Conservation (phyloP, 208 protist species). For the Strigomonas culicis region DNA sequence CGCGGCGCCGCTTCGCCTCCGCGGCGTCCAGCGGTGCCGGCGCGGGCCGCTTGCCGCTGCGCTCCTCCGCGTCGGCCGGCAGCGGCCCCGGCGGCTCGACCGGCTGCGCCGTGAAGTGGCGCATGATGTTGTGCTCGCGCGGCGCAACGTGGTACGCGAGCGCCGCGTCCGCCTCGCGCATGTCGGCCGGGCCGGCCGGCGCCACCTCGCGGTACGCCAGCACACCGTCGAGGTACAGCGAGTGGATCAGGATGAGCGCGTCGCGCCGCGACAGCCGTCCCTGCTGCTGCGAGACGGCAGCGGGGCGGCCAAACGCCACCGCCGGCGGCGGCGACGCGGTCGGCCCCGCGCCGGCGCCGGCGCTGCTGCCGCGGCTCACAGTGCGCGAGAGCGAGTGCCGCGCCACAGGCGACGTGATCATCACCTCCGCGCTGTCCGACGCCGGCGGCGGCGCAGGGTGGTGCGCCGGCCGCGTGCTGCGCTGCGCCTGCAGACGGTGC, state of each 20-base stretch:
- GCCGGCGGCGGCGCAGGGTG: too few species aligned
- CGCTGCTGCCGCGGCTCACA: too few species aligned
- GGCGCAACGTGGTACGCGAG: slow-evolving; percentile 50
- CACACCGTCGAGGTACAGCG: slow-evolving; percentile 71
- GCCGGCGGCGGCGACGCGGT: background rate
- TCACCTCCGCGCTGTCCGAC: too few species aligned
- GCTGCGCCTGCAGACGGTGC: too few species aligned
- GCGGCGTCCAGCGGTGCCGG: slow-evolving; percentile 9
- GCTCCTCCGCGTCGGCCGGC: slow-evolving; percentile 13
- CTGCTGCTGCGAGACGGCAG: too few species aligned
- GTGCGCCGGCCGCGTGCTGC: too few species aligned
- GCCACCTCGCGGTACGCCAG: too few species aligned
- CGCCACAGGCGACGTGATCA: too few species aligned
- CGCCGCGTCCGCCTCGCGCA: slow-evolving; percentile 12
- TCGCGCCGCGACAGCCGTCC: slow-evolving; percentile 38
- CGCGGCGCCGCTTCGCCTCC: background rate
- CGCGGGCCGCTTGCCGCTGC: slow-evolving; percentile 1
- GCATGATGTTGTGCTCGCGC: slow-evolving; percentile 54
- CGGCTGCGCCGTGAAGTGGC: slow-evolving; percentile 51
- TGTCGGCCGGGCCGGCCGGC: slow-evolving; percentile 16
- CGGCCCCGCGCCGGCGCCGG: too few species aligned
- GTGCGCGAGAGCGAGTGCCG: too few species aligned
- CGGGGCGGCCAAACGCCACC: background rate
- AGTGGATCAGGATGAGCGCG: slow-evolving; percentile 54
- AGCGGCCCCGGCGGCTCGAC: background rate